Evolutionary conservation across 2,329 filamentous ascomycete species (phyloP).

Genomic region (Cladosporium sp.): DNA sequence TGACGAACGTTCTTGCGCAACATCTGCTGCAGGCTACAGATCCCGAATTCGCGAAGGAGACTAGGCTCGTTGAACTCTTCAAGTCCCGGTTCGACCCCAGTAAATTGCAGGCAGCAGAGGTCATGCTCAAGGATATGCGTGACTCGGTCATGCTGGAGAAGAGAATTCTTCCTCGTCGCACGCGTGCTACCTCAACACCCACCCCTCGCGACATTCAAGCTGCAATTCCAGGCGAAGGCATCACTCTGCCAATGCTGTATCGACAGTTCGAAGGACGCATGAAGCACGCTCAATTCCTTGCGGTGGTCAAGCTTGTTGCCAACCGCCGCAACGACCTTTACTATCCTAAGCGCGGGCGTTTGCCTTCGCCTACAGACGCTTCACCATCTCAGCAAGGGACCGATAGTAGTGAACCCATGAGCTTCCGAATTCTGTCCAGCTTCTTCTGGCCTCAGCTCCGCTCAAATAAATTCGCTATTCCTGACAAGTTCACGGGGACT

Average conservation of each 20-base stretch:
- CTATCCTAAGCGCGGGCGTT: constrained; percentile 24
- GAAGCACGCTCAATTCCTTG: constrained; percentile 21
- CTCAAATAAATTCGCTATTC: constrained; percentile 61
- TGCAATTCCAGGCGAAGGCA: constrained; percentile 31
- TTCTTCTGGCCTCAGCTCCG: constrained; percentile 88
- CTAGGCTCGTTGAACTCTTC: constrained; percentile 75
- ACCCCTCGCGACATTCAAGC: constrained; percentile 28
- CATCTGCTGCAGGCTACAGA: constrained; percentile 62
- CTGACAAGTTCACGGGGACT: constrained; percentile 51
- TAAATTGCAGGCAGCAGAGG: constrained; percentile 85
- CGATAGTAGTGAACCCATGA: constrained; percentile 42
- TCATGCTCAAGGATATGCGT: constrained; percentile 91
- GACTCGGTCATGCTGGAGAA: constrained; percentile 64
- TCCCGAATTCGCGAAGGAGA: constrained; percentile 66
- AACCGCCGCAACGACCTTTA: constrained; percentile 23
- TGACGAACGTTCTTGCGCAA: constrained; percentile 83
- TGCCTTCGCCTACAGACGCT: constrained; percentile 16
- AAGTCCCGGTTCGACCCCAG: constrained; percentile 83
- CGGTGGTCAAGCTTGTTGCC: constrained; percentile 23
- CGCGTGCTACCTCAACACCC: constrained; percentile 21
- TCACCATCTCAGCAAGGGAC: neutral
- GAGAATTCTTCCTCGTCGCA: constrained; percentile 25
- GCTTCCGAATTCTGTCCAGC: constrained; percentile 81
- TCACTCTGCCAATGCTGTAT: constrained; percentile 28
- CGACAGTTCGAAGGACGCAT: constrained; percentile 23